Conservation (phyloP, 257 asterid genomes). For the Lycium barbarum region DNA sequence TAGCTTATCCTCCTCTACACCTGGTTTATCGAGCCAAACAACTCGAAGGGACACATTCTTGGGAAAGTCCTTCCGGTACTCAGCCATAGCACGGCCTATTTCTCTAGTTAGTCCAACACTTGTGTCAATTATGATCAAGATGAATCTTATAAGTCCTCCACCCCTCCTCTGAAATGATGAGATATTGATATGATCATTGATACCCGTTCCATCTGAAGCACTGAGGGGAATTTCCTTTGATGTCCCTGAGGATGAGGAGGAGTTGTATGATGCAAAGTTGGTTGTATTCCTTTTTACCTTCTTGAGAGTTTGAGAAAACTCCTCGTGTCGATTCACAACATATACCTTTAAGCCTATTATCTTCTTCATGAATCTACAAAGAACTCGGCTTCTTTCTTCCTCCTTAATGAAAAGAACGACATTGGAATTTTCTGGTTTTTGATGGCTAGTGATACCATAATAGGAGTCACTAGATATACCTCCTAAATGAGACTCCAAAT, state of each 20-base stretch:
- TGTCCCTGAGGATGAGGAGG: conserved; percentile 28
- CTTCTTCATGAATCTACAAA: conserved; percentile 58
- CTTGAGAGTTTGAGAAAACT: conserved; percentile 53
- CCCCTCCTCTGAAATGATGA: not conserved
- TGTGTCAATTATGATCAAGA: conserved; percentile 61
- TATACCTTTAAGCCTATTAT: conserved; percentile 59
- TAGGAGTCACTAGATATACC: not conserved
- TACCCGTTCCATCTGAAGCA: conserved; percentile 51
- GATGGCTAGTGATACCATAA: conserved; percentile 33
- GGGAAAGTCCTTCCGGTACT: conserved; percentile 57
- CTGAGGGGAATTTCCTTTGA: conserved; percentile 60
- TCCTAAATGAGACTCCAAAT: conserved; percentile 36
- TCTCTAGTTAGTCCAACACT: conserved; percentile 51
- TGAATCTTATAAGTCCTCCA: conserved; percentile 22
- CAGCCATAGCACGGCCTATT: conserved; percentile 55
- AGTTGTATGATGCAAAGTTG: not conserved
- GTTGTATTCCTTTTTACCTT: conserved; percentile 42
- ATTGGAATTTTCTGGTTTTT: conserved; percentile 50
- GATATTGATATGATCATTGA: not conserved
- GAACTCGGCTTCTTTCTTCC: conserved; percentile 50
- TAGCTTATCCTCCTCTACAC: conserved; percentile 46
- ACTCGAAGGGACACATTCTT: conserved; percentile 48
- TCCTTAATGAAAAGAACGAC: conserved; percentile 61
- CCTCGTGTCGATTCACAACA: conserved; percentile 49
- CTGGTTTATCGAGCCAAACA: conserved; percentile 65